Evolutionary conservation across 1,284 basidiomycete genomes (phyloP).

Genomic region (Pseudozyma tsukubaensis): DNA sequence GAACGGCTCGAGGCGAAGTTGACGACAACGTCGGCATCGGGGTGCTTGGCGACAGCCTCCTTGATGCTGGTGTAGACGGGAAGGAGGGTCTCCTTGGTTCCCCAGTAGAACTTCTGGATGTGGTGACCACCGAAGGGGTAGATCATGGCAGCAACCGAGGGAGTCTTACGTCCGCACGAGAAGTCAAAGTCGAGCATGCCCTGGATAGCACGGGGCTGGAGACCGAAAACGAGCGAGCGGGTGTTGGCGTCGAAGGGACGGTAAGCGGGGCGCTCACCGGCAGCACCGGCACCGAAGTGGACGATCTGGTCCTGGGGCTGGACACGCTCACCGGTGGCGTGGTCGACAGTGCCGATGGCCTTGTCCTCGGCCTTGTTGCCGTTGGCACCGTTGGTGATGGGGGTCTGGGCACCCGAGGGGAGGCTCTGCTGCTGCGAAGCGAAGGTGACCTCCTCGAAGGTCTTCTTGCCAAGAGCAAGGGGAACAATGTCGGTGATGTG

Average conservation of each 20-base stretch:
- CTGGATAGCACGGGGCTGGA: conserved; percentile 98
- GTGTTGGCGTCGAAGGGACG: conserved; percentile 81
- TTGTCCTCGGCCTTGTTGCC: conserved; percentile 56
- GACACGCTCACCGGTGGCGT: conserved; percentile 78
- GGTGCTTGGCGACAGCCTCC: conserved; percentile 94
- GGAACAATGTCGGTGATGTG: conserved; percentile 99
- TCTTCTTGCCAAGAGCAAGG: conserved; percentile 85
- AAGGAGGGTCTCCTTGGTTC: conserved; percentile 96
- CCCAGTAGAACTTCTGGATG: conserved; percentile 99
- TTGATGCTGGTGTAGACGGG: conserved; percentile 94
- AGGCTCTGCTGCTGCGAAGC: conserved; percentile 70
- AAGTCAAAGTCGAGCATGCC: conserved; percentile 99
- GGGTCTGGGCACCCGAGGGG: conserved; percentile 59
- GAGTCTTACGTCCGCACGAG: conserved; percentile 91
- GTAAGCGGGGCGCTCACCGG: conserved; percentile 59
- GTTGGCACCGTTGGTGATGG: conserved; percentile 41
- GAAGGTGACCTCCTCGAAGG: conserved; percentile 63
- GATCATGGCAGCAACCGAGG: conserved; percentile 98
- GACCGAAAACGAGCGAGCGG: conserved; percentile 95
- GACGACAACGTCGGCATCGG: conserved; percentile 95
- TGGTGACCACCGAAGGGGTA: conserved; percentile 99
- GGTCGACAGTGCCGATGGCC: conserved; percentile 80
- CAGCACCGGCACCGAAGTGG: conserved; percentile 75
- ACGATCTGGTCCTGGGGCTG: conserved; percentile 88
- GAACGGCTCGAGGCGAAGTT: conserved; percentile 97